Base-by-base conservation (phyloP, 2,329 filamentous ascomycete species). In the Ceratocystis cacaofunesta region DNA sequence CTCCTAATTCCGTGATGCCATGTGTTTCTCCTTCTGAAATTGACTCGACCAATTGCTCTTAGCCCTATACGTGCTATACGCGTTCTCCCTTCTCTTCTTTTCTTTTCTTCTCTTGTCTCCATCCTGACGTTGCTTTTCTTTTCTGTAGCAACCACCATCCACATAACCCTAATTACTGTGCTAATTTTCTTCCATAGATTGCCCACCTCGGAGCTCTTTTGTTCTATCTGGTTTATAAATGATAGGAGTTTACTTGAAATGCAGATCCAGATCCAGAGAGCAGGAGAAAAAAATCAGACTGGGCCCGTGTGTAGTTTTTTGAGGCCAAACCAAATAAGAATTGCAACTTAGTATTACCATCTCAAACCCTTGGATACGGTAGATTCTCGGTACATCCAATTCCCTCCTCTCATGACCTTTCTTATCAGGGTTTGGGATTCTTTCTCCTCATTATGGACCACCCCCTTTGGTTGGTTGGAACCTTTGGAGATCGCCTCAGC, bases 241-340 rank as follows among this genome's bases (percentile, higher is more conserved):
- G 32, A 19, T 25, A 2, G 5, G 4, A 3, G 32, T n/a, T 58
- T n/a, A 5, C 55, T 15, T 28, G 8, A 58, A 58, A 32, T 36
- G 25, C 4, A 36, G 17, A 41, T 28, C 19, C 55, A 30, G 32
- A 41, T 41, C 10, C 36, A 58, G 28, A n/a, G 55, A 25, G 4
- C 55, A 32, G 28, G 19, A 58, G 15, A 58, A 58, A 32, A 58
- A 58, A 58, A 4, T 58, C 30, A 7, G 6, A 58, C 55, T 36
- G 55, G 55, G 55, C 55, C 55, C 55, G 55, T 58, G 55, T 58
- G 55, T 58, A 10, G n/a, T 36, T 57, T 30, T 58, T 58, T 32
- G 55, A 58, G 55, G 55, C 55, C 55, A 58, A 58, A 32, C 25
- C 28, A 32, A 17, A 58, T 8, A 15, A 30, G 55, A 58, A 58